Evolutionary conservation across 306 rosid species (phyloP).

Genomic region (Astragalus glycyphyllos): DNA sequence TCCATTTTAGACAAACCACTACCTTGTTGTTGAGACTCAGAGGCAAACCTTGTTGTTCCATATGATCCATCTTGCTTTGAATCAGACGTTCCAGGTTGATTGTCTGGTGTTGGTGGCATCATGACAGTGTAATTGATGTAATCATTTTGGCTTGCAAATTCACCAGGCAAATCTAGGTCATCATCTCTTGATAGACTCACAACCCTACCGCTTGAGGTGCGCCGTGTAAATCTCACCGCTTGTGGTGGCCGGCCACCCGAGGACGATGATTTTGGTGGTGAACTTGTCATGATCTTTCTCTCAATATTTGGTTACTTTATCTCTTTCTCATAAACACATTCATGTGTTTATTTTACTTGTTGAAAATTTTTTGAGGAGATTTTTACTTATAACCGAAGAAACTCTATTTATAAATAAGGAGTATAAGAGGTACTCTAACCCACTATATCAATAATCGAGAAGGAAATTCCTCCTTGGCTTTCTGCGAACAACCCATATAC

Average conservation of each 20-base stretch:
- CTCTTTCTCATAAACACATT: no score
- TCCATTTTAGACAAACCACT: slow-evolving; percentile 49
- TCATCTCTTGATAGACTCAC: slow-evolving; percentile 73
- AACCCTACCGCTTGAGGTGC: slow-evolving; percentile 71
- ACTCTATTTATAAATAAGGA: no score
- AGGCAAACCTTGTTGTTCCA: slow-evolving; percentile 24
- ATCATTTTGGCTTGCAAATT: slow-evolving; percentile 57
- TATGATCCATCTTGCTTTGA: slow-evolving; percentile 46
- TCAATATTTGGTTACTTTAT: no score
- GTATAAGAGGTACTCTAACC: no score
- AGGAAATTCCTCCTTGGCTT: slow-evolving; percentile 44
- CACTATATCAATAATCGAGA: neutral
- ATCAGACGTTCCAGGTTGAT: slow-evolving; percentile 59
- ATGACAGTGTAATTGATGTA: slow-evolving; percentile 80
- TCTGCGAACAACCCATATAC: neutral
- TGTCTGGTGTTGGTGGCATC: slow-evolving; percentile 93
- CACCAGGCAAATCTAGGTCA: slow-evolving; percentile 61
- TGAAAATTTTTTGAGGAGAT: neutral
- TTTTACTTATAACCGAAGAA: no score
- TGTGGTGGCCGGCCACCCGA: slow-evolving; percentile 51
- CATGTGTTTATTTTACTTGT: neutral
- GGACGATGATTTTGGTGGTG: slow-evolving; percentile 51
- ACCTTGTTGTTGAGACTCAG: slow-evolving; percentile 18
- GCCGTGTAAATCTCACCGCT: slow-evolving; percentile 57
- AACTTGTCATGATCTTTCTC: slow-evolving; percentile 41